Conservation (phyloP, 2,329 filamentous ascomycete genomes). For the Eurotiales sp. region DNA sequence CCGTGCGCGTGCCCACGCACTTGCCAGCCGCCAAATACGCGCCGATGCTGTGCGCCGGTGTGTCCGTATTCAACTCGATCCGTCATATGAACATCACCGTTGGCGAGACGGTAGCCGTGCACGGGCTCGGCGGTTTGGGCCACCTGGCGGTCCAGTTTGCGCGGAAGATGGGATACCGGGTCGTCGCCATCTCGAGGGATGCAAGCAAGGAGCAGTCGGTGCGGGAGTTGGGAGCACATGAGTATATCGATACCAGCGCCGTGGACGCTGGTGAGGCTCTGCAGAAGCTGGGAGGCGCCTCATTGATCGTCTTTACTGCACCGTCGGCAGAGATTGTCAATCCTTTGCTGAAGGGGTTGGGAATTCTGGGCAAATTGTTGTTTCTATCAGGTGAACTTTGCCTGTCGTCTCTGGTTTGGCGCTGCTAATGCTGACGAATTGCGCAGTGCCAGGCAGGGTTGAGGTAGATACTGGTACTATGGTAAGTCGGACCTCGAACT, state of each 20-base stretch:
- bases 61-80: conserved; percentile 54
- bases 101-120: conserved; percentile 64
- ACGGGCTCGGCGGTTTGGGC: conserved; percentile 66
- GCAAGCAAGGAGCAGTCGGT: conserved; percentile 27
- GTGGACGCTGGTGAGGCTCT: conserved; percentile 31
- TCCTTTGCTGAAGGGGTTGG: conserved; percentile 32
- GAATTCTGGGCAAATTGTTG: conserved; percentile 8
- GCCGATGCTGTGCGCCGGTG: conserved; percentile 36
- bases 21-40: conserved; percentile 44
- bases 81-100: conserved; percentile 55
- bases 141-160: conserved; percentile 69
- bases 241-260: conserved; percentile 56
- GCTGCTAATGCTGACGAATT: no score
- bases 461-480: conserved; percentile 13
- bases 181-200: conserved; percentile 28
- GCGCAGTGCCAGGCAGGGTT: no score
- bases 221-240: conserved; percentile 54
- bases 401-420: no score
- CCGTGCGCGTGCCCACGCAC: conserved; percentile 46
- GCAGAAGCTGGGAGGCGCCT: conserved; percentile 34
- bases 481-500: no score
- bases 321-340: conserved; percentile 33
- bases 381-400: conserved; percentile 10
- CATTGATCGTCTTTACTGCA: conserved; percentile 36
- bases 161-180: conserved; percentile 64